A percentile compares a stretch with the other conserved stretches of the same genome.
Evolutionary conservation across 2,329 filamentous ascomycete species (phyloP).

Genomic region (Sclerotinia nivalis): DNA sequence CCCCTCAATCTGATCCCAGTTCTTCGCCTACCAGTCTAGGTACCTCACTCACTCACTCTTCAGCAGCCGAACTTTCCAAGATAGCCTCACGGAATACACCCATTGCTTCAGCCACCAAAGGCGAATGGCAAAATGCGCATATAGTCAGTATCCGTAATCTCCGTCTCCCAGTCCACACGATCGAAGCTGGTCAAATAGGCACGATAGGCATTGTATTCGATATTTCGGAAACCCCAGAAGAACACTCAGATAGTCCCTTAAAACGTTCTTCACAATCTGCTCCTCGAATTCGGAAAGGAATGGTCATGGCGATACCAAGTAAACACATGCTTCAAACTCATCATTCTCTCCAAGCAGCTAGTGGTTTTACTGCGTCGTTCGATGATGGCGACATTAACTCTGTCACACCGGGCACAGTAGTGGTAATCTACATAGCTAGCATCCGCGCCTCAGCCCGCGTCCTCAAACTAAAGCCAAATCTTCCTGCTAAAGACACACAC

Average conservation of each 20-base stretch:
- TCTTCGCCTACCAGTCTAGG: conserved; percentile 45
- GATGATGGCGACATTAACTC: conserved; percentile 60
- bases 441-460: conserved; percentile 80
- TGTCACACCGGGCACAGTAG: conserved; percentile 65
- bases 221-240: conserved; percentile 39
- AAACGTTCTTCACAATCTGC: conserved; percentile 40
- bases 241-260: conserved; percentile 38
- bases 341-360: conserved; percentile 62
- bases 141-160: conserved; percentile 88
- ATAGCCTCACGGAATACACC: conserved; percentile 55
- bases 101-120: conserved; percentile 54
- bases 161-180: conserved; percentile 73
- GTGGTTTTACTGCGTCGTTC: conserved; percentile 72
- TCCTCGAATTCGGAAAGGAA: conserved; percentile 69
- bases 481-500: conserved; percentile 31
- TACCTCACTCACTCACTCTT: conserved; percentile 54
- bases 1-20: conserved; percentile 48
- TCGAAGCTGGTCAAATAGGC: conserved; percentile 81
- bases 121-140: conserved; percentile 77
- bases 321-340: conserved; percentile 58
- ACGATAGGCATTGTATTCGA: conserved; percentile 78
- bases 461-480: conserved; percentile 48
- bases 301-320: conserved; percentile 71
- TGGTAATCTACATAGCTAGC: conserved; percentile 86
- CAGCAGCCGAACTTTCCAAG: conserved; percentile 54